These are phyloP conservation scores for Podospora pseudocomata DNA, from an alignment of 495 filamentous ascomycete genomes.

Conservation along the genomic window DNA sequence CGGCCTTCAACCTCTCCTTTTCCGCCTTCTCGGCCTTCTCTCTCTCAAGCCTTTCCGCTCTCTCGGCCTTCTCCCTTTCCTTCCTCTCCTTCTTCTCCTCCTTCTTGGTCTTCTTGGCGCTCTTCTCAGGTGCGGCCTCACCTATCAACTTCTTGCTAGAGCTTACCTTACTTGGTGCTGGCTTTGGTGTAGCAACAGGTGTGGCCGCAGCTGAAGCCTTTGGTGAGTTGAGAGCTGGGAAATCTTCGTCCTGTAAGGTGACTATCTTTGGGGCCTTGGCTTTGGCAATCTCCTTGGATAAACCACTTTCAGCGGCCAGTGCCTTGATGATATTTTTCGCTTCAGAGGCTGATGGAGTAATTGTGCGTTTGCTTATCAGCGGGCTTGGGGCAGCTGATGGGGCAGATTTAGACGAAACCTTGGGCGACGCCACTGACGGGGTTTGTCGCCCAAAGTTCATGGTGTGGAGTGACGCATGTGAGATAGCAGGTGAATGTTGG, in stretches of 20 bases:
- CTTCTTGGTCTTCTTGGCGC: constrained; percentile 16
- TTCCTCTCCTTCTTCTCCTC: constrained; percentile 23
- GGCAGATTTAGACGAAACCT: constrained; percentile 19
- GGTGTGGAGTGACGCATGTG: constrained; percentile 23
- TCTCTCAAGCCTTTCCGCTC: background rate
- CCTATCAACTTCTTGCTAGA: constrained; percentile 21
- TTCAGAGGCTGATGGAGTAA: constrained; percentile 25
- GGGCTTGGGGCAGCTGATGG: constrained; percentile 17
- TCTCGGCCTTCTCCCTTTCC: constrained; percentile 14
- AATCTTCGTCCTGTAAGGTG: constrained; percentile 55
- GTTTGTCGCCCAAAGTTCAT: constrained; percentile 17
- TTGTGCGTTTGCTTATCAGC: constrained; percentile 27
- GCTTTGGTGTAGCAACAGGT: constrained; percentile 26
- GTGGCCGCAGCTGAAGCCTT: constrained; percentile 28
- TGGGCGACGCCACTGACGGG: constrained; percentile 26
- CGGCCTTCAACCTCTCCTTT: constrained; percentile 6
- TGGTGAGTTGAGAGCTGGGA: constrained; percentile 50
- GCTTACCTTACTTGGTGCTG: constrained; percentile 25
- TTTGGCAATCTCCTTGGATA: constrained; percentile 47
- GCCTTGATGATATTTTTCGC: constrained; percentile 48
- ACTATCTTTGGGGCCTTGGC: constrained; percentile 43
- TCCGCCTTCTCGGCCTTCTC: constrained; percentile 12
- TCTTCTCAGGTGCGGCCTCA: background rate
- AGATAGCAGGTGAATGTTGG: constrained; percentile 44
- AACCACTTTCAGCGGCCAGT: constrained; percentile 42